A percentile compares a stretch with the other conserved stretches of the same genome.
These are phyloP conservation scores for Withania somnifera DNA, from an alignment of 305 asterid species.

Conservation along the genomic window DNA sequence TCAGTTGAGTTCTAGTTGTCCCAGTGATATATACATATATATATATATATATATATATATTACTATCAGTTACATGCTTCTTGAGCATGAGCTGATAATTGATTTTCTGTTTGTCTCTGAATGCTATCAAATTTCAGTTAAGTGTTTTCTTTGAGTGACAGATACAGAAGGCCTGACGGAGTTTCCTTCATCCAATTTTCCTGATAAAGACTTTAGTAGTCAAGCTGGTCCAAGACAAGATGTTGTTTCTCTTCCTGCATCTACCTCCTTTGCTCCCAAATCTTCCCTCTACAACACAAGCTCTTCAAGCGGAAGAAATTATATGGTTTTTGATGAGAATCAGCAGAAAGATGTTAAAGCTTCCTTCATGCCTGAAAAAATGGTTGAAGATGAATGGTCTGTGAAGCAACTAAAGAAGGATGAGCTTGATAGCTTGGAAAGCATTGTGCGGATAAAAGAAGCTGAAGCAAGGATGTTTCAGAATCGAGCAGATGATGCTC, in stretches of 20 bases:
- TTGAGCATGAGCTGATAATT: neutral
- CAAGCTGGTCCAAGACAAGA: constrained; percentile 15
- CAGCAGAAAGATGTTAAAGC: constrained; percentile 23
- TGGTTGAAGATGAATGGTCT: constrained; percentile 87
- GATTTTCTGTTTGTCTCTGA: neutral
- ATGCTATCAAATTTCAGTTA: neutral
- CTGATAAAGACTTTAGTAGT: constrained; percentile 24
- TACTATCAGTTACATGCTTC: neutral
- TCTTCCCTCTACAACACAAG: constrained; percentile 42
- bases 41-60: too few species aligned
- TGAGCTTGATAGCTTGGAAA: constrained; percentile 67
- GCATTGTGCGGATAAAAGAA: constrained; percentile 68
- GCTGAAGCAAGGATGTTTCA: constrained; percentile 93
- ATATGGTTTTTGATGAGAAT: constrained; percentile 35
- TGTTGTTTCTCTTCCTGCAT: constrained; percentile 22
- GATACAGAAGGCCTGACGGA: constrained; percentile 53
- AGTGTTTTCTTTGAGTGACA: constrained; percentile 8
- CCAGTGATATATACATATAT: neutral
- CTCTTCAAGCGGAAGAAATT: constrained; percentile 39
- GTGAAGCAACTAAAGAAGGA: constrained; percentile 67
- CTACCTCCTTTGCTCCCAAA: constrained; percentile 31
- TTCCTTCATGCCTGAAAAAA: constrained; percentile 25
- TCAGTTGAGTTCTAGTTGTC: neutral
- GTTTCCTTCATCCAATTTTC: neutral
- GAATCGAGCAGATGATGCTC: constrained; percentile 76